These are phyloP conservation scores for Fusarium nurragi DNA, from an alignment of 2,329 filamentous ascomycete genomes.

Conservation along the genomic window DNA sequence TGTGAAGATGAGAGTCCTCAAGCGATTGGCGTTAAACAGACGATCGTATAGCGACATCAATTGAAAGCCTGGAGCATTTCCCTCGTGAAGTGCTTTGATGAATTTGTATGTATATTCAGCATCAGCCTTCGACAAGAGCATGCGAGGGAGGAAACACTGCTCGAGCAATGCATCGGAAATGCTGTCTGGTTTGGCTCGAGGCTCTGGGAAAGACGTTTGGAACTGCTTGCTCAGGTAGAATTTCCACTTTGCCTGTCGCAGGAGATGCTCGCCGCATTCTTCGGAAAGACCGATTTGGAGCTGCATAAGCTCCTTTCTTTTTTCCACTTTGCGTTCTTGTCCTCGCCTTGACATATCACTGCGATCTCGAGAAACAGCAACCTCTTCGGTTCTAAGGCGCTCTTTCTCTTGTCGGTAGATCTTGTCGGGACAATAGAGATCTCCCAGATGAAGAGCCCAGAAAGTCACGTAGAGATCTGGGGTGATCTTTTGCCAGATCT, in stretches of 20 bases:
- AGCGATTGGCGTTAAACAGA: constrained; percentile 82
- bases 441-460: constrained; percentile 87
- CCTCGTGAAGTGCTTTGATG: constrained; percentile 86
- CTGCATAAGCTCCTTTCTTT: constrained; percentile 74
- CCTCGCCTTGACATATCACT: constrained; percentile 76
- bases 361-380: constrained; percentile 74
- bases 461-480: constrained; percentile 89
- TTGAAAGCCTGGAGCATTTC: constrained; percentile 85
- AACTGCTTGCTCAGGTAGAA: constrained; percentile 79
- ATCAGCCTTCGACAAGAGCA: constrained; percentile 84
- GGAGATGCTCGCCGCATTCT: constrained; percentile 76
- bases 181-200: constrained; percentile 69
- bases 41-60: constrained; percentile 85
- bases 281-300: constrained; percentile 74
- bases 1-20: constrained; percentile 85
- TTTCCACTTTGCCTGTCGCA: constrained; percentile 72
- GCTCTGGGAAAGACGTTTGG: constrained; percentile 77
- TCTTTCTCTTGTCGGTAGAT: constrained; percentile 82
- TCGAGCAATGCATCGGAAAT: constrained; percentile 84
- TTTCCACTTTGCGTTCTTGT: constrained; percentile 69
- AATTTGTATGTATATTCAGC: constrained; percentile 89
- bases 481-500: constrained; percentile 75
- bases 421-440: constrained; percentile 78
- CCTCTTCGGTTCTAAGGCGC: constrained; percentile 72
- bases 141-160: constrained; percentile 89